Conservation (phyloP, 2,329 filamentous ascomycete species). For the Aspergillus sp. region DNA sequence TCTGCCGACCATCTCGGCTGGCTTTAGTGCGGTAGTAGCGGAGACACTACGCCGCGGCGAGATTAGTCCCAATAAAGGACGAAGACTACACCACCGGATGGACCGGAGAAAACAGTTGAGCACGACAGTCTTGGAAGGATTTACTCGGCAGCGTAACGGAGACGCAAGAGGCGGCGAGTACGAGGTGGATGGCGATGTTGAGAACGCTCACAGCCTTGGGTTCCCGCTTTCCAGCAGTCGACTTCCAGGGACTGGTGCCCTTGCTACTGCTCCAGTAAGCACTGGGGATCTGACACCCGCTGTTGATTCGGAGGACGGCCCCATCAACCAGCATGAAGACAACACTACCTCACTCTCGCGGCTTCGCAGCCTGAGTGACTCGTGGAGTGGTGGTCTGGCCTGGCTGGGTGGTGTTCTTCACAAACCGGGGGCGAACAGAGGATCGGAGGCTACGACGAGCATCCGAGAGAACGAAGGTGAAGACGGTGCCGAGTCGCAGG, state of each 20-base stretch:
- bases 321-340: conserved; percentile 15
- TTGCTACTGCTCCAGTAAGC: conserved; percentile 21
- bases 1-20: conserved; percentile 61
- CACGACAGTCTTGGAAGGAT: conserved; percentile 25
- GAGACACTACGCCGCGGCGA: conserved; percentile 64
- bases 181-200: conserved; percentile 21
- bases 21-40: conserved; percentile 64
- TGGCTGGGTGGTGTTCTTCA: conserved; percentile 39
- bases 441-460: background rate
- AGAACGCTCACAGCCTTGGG: conserved; percentile 20
- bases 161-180: conserved; percentile 20
- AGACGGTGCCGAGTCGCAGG: conserved; percentile 4
- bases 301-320: conserved; percentile 20
- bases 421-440: conserved; percentile 15
- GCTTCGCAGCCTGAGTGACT: conserved; percentile 42
- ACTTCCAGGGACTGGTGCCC: conserved; percentile 30
- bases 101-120: conserved; percentile 33
- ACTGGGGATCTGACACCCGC: conserved; percentile 27
- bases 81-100: conserved; percentile 27
- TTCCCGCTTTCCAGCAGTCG: conserved; percentile 27
- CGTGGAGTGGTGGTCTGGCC: conserved; percentile 37
- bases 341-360: conserved; percentile 25
- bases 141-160: conserved; percentile 21
- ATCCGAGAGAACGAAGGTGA: background rate
- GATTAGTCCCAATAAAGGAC: conserved; percentile 41